These are phyloP conservation scores for Halophytophthora batemanensis DNA, from an alignment of 352 stramenopile genomes.

Conservation along the genomic window DNA sequence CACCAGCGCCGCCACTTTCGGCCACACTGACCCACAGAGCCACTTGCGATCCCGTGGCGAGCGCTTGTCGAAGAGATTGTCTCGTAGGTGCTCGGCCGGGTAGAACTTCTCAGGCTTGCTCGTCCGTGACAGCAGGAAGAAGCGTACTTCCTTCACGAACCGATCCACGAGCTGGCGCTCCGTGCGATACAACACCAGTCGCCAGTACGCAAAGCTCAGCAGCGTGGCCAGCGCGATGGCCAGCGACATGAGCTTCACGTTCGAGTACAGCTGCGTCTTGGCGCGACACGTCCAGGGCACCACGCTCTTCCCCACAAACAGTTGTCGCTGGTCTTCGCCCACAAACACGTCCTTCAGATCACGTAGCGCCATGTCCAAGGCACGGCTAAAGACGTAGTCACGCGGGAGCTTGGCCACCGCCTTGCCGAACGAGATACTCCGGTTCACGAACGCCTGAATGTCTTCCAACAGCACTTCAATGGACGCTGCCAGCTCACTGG, in stretches of 20 bases:
- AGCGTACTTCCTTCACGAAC: slow-evolving; percentile 69
- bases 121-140: slow-evolving; percentile 48
- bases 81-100: slow-evolving; percentile 51
- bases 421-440: slow-evolving; percentile 39
- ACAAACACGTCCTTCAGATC: slow-evolving; percentile 55
- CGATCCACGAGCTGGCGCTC: slow-evolving; percentile 53
- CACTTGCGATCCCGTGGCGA: slow-evolving; percentile 44
- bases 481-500: slow-evolving; percentile 15
- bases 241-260: slow-evolving; percentile 37
- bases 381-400: slow-evolving; percentile 60
- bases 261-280: slow-evolving; percentile 41
- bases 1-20: slow-evolving; percentile 48
- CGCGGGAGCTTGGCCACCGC: slow-evolving; percentile 38
- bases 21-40: slow-evolving; percentile 56
- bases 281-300: slow-evolving; percentile 54
- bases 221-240: slow-evolving; percentile 29
- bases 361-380: slow-evolving; percentile 54
- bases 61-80: slow-evolving; percentile 58
- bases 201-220: slow-evolving; percentile 29
- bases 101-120: slow-evolving; percentile 39
- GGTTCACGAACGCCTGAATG: slow-evolving; percentile 39
- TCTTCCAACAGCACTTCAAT: slow-evolving; percentile 53
- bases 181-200: slow-evolving; percentile 37
- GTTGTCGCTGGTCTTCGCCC: slow-evolving; percentile 36
- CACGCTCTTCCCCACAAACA: slow-evolving; percentile 42